A percentile compares a stretch with the other conserved stretches of the same genome.
These are phyloP conservation scores for Ceratobasidium sp. DNA, from an alignment of 1,284 basidiomycete species.

Conservation along the genomic window DNA sequence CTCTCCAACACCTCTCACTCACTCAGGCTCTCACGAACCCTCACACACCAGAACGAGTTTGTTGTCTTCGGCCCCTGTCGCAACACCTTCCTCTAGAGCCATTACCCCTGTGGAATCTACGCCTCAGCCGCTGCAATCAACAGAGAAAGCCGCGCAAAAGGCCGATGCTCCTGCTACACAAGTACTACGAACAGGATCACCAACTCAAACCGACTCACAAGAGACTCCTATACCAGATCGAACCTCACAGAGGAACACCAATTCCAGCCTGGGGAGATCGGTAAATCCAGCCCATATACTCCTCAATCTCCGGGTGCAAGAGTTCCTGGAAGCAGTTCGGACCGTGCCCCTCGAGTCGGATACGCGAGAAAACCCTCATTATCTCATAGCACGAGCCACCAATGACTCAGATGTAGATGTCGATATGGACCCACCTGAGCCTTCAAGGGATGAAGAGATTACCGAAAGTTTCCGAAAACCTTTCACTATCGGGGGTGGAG, in stretches of 20 bases:
- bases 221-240: not conserved
- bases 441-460: slow-evolving; percentile 30
- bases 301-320: slow-evolving; percentile 82
- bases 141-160: slow-evolving; percentile 20
- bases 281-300: slow-evolving; percentile 74
- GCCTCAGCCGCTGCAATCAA: not conserved
- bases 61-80: not conserved
- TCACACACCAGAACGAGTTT: not conserved
- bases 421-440: slow-evolving; percentile 49
- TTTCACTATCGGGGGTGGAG: too few species aligned
- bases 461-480: slow-evolving; percentile 39
- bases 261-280: slow-evolving; percentile 48
- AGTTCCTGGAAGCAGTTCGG: slow-evolving; percentile 82
- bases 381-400: too few species aligned
- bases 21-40: slow-evolving; percentile 17
- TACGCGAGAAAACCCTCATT: not conserved
- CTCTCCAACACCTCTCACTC: not conserved
- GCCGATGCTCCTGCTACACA: not conserved
- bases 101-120: slow-evolving; percentile 15
- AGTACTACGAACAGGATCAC: slow-evolving; percentile 1
- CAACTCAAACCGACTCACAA: not conserved
- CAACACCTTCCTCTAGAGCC: not conserved
- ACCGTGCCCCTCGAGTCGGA: slow-evolving; percentile 62
- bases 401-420: not conserved
- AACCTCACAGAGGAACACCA: not conserved